phyloP scores from a whole-genome alignment of 805 yeast genomes.

The Candida berthetii region DNA sequence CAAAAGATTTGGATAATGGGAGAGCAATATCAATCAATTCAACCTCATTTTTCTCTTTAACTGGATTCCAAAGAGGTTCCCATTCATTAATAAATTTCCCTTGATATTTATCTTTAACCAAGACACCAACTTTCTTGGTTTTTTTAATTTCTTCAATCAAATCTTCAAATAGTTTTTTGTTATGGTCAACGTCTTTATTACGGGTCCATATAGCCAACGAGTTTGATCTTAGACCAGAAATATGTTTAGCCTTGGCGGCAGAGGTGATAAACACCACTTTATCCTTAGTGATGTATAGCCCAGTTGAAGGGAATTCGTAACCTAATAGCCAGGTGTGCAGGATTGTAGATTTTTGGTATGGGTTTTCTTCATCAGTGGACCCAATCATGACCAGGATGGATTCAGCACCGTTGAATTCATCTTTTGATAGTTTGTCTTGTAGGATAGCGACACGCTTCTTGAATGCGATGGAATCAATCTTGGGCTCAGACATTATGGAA shows the following conservation, averaged over 20 bases:
- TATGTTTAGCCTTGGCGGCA: slow-evolving; percentile 77
- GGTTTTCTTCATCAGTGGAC: slow-evolving; percentile 80
- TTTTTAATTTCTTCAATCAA: slow-evolving; percentile 39
- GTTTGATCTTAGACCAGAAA: slow-evolving; percentile 48
- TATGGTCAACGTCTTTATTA: slow-evolving; percentile 75
- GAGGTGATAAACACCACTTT: slow-evolving; percentile 68
- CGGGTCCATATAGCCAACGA: slow-evolving; percentile 60
- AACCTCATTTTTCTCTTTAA: slow-evolving; percentile 30
- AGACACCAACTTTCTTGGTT: slow-evolving; percentile 52
- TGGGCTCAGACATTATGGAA: slow-evolving; percentile 47
- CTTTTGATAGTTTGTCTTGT: slow-evolving; percentile 24
- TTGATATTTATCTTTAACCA: slow-evolving; percentile 69
- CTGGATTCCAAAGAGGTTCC: slow-evolving; percentile 37
- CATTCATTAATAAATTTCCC: slow-evolving; percentile 87
- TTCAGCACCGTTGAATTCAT: slow-evolving; percentile 33
- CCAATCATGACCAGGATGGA: slow-evolving; percentile 71
- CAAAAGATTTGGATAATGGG: slow-evolving; percentile 54
- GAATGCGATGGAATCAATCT: slow-evolving; percentile 45
- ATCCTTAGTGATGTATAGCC: slow-evolving; percentile 54
- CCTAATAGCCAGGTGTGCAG: slow-evolving; percentile 90
- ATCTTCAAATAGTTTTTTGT: slow-evolving; percentile 57
- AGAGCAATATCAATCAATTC: slow-evolving; percentile 46
- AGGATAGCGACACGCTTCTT: slow-evolving; percentile 43
- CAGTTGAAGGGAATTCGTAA: slow-evolving; percentile 93
- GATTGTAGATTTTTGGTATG: slow-evolving; percentile 82